Evolutionary conservation across 805 yeast genomes (phyloP), one percentile per base, ranked within the genome.

Genomic region (Priceomyces medius): DNA sequence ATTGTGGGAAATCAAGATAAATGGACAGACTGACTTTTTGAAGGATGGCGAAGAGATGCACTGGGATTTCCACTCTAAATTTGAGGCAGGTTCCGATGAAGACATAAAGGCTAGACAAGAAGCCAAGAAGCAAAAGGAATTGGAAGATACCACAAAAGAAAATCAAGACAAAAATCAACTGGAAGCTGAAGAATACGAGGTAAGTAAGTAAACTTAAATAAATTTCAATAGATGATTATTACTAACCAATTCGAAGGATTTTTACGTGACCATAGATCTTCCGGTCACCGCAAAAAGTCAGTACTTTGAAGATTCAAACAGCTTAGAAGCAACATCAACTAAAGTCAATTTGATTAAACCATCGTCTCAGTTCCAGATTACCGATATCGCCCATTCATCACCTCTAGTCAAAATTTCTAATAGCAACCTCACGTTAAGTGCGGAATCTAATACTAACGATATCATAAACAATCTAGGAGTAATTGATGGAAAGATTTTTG

Each of bases 1-100:
- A 4, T 57, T 56, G 1, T 91, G 97, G 97, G 59, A 52, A 4
- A 56, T 83, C 40, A 68, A 68, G 14, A 71, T 76, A 74, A 87
- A 86, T 57, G 97, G 97, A 3, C 74, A 79, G 47, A 79, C 88
- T 6, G 80, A 76, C 33, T 89, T 83, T 53, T 68, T 91, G 46
- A 59, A 76, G 5, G 63, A 73, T 5, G 98, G 98, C 6, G 93
- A 90, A 54, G 97, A 89, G 60, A 88, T 88, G 95, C 83, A 87
- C 56, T 90, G 97, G 97, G 80, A 83, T 52, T 91, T 89, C 68
- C 79, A 77, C 54, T 71, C 62, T 42, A 80, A 79, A 14, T 83
- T 78, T 50, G 96, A 88, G 64, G 96, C 97, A 4, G 97, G 97
- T 8, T 85, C 95, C 3, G 88, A 83, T 48, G 95, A 84, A 38